Base-by-base conservation (phyloP, 1,139 yeast species). In the Geotrichum histeridarum region DNA sequence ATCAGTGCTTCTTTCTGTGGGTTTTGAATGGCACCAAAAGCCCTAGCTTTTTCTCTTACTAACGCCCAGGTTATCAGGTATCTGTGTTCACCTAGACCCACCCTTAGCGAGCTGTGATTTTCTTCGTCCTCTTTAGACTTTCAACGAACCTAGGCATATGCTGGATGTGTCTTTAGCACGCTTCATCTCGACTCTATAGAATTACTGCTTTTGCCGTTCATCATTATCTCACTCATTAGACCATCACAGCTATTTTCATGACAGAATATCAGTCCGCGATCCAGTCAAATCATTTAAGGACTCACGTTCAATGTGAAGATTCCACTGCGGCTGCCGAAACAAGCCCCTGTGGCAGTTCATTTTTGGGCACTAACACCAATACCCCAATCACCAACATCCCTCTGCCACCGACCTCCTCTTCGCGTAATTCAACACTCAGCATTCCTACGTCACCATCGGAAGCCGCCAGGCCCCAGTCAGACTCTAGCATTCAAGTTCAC, bases 371-470 rank as follows among this genome's bases (percentile, higher is more conserved):
- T 9, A 8, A 12, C 2, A 22, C 14, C 18, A 36, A 17, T 6
- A 31, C 15, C 8, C 33, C 36, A 17, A 38, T 52, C n/a, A 32
- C 48, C 11, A 51, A 52, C 22, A 47, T 52, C 15, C 51, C 54
- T 48, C 37, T 48, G 14, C 50, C 49, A 32, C 50, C 54, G 5
- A 37, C 17, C 5, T 27, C 39, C 15, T 6, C 15, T 8, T 45
- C 49, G 8, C 18, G 33, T 15, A 14, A 14, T 9, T 45, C 49
- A 8, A 31, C 18, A n/a, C 47, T 37, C 15, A 17, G 35, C 22
- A 43, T 32, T 11, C 11, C 47, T n/a, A 14, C 47, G 9, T 15
- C 47, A 9, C 47, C 31, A 4, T 8, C 36, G 6, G 47, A 43
- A 22, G 18, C 22, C 32, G 11, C 14, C 18, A 45, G 22, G 18